Evolutionary conservation across 2,329 filamentous ascomycete genomes (phyloP).

Genomic region (Uncinocarpus reesii): DNA sequence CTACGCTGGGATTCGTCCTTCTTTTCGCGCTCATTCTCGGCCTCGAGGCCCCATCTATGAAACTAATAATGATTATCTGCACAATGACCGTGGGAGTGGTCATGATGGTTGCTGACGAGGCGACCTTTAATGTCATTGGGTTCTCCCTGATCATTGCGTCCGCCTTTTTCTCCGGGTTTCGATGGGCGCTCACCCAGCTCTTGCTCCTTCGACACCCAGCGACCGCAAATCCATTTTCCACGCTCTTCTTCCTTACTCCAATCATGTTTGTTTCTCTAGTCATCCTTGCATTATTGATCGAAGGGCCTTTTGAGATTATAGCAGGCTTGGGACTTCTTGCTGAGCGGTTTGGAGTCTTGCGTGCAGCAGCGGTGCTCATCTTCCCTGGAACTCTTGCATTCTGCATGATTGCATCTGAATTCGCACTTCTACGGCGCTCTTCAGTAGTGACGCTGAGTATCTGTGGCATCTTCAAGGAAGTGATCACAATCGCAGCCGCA

Average conservation of each 20-base stretch:
- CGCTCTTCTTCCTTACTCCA: constrained; percentile 93
- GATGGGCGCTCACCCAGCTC: constrained; percentile 97
- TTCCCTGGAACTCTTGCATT: constrained; percentile 90
- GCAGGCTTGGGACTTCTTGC: constrained; percentile 56
- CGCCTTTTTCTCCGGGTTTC: constrained; percentile 90
- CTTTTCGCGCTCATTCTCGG: constrained; percentile 90
- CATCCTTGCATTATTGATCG: constrained; percentile 70
- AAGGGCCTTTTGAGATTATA: constrained; percentile 61
- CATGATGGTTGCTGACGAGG: constrained; percentile 96
- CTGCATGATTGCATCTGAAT: constrained; percentile 92
- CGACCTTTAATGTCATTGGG: constrained; percentile 74
- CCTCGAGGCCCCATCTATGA: constrained; percentile 76
- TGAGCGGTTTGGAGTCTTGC: constrained; percentile 55
- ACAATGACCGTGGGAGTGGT: constrained; percentile 89
- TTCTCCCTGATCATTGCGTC: constrained; percentile 89
- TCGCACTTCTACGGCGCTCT: constrained; percentile 85
- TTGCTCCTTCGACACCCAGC: constrained; percentile 86
- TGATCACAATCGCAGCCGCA: constrained; percentile 85
- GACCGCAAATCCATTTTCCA: constrained; percentile 91
- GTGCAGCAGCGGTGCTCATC: constrained; percentile 63
- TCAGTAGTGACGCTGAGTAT: constrained; percentile 94
- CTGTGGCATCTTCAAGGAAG: constrained; percentile 97
- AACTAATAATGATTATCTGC: constrained; percentile 73
- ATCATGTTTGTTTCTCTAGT: constrained; percentile 86
- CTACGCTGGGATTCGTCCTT: constrained; percentile 86